Base-by-base conservation (phyloP, 1,284 basidiomycete species). In the Papiliotrema flavescens region DNA sequence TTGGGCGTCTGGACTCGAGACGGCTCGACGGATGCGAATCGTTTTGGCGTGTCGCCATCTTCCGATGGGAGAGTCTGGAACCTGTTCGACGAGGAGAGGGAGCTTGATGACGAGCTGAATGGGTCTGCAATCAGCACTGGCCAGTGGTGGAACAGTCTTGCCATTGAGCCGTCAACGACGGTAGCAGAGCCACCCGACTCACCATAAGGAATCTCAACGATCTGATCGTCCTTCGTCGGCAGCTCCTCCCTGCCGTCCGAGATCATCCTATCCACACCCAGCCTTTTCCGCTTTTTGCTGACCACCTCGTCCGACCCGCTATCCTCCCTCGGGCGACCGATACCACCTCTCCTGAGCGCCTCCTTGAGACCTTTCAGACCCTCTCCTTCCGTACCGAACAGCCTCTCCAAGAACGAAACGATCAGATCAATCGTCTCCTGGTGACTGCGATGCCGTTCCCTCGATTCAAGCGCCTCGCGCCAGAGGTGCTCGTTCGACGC, bases 391-490 rank as follows among this genome's bases (percentile, higher is more conserved):
- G 70, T 75, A 3, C 92, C 92, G 77, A 98, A 98, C 2, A 97
- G 87, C 26, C 91, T 86, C 19, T 92, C 93, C 48, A 98, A 78
- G 77, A 98, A 98, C 57, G 91, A 88, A 59, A 98, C 81, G 60
- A 98, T 97, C 55, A 90, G 82, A 70, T 96, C 93, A 70, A 98
- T 93, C n/a, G 92, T 97, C 73, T 98, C 94, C 67, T 96, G 89
- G 64, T 96, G 92, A 67, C 90, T 90, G 67, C 90, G 86, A 67
- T 93, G 86, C 55, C 87, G 83, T 62, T 88, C 84, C 9, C 89
- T 79, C 3, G 89, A 85, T 37, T 86, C 81, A 62, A 93, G 79
- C 0, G 91, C 87, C 68, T 98, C 93, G 68, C 92, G 86, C 94
- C 95, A 98, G 4, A 98, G 77, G 39, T 87, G 80, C 65, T 93